Evolutionary conservation across 495 filamentous ascomycete species (phyloP), one percentile per base, ranked within the genome.

Genomic region (Extremus antarcticus): DNA sequence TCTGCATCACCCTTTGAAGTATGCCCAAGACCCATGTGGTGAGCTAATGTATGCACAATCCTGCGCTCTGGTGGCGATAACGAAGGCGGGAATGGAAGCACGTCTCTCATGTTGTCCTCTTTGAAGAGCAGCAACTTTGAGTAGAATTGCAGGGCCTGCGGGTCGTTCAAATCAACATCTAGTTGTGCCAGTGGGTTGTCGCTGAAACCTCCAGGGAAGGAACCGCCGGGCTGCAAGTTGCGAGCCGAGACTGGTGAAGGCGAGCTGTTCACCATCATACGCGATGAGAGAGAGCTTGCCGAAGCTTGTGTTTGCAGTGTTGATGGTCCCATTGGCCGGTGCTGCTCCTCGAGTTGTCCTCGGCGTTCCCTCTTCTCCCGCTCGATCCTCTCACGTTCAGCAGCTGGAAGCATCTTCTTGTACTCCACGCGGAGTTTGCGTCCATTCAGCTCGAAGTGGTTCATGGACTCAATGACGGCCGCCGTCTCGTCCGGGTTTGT

Each of bases 331-430:
- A 88, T 77, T 20, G 85, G 86, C 24, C 90, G 78, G 68, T 98
- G 92, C 70, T 98, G 92, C 71, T 97, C 92, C 68, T 97, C 90
- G 40, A 98, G 75, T 69, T 98, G 92, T 45, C 92, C 92, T 58
- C 92, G 84, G 65, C 92, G 86, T 74, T 97, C 92, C 43, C 92
- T 78, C 80, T 98, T 98, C 71, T 97, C 92, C 24, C 92, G 78
- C 66, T 98, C 92, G 57, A 98, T 98, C 20, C 94, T 82, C 67
- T 98, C 92, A 49, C 92, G 82, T 68, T 98, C 92, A 51, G 90
- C 86, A 47, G 90, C 75, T 11, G 92, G 92, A 20, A 98, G 78
- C 92, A 98, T 98, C 75, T 97, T 98, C 77, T 98, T 98, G 71
- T 97, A 98, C 67, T 98, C 92, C 13, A 98, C 92, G 38, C 92